Percentiles rank a stretch among this genome's conserved stretches.
Evolutionary conservation across 208 protist genomes (phyloP).

Genomic region (Crithidia fasciculata): DNA sequence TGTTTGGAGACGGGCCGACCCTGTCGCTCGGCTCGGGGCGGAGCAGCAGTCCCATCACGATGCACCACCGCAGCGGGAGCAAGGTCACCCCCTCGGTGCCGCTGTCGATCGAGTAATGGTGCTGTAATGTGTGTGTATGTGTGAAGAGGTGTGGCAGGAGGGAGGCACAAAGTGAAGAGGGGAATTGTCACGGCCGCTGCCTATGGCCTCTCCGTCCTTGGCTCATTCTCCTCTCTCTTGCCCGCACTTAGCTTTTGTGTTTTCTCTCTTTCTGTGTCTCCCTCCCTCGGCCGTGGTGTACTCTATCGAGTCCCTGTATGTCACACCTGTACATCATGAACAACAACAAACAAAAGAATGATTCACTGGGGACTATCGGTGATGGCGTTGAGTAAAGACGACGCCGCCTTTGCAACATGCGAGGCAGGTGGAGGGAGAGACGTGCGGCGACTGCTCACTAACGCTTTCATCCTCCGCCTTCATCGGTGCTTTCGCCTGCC

Average conservation of each 20-base stretch:
- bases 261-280: no score
- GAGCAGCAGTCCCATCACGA: neutral
- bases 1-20: slow-evolving; percentile 18
- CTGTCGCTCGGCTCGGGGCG: neutral
- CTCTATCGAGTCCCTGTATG: neutral
- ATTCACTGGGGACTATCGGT: no score
- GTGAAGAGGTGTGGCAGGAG: neutral
- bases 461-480: no score
- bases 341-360: neutral
- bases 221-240: neutral
- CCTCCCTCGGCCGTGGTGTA: no score
- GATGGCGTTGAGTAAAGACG: neutral
- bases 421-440: no score
- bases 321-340: neutral
- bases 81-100: slow-evolving; percentile 6
- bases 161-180: neutral
- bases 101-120: slow-evolving; percentile 9
- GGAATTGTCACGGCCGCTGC: neutral
- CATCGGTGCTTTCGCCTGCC: no score
- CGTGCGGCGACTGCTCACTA: no score
- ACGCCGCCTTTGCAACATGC: no score
- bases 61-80: slow-evolving; percentile 10
- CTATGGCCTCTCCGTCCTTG: neutral
- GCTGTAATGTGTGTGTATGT: neutral
- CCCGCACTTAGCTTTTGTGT: neutral